Base-by-base conservation (phyloP, 2,329 filamentous ascomycete species). In the Colletotrichum caudatum region DNA sequence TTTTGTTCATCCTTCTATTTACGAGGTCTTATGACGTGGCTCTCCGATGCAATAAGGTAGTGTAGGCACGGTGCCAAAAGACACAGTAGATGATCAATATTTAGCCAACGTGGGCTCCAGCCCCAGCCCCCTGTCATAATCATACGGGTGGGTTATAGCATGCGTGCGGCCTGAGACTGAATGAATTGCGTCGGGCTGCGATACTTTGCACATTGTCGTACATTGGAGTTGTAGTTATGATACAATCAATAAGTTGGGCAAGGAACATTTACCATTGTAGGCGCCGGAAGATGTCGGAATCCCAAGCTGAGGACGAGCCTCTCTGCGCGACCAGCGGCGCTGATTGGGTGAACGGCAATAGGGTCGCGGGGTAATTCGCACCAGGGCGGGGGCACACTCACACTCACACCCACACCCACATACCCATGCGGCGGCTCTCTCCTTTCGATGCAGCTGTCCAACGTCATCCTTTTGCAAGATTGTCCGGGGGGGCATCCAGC, bases 401-500 rank as follows among this genome's bases (percentile, higher is more conserved):
- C 61, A 18, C 26, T 6, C 26, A 53, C 23, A 54, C 35, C 16
- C 20, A 5, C 33, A 23, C n/a, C n/a, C n/a, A 26, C 33, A 37
- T 7, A 26, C 33, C n/a, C 54, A 23, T 12, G 23, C 20, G 16
- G 66, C 66, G 71, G 71, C 71, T 73, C 73, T 74, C 48, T 37
- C 48, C 37, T 26, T 53, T 37, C 35, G 46, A 50, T 62, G 59
- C 66, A 69, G 62, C 61, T 61, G 29, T 58, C 58, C 46, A 66
- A 74, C 72, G 72, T 74, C 72, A 74, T 74, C 71, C 58, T 66
- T 65, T 58, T 62, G 56, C 68, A 58, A 71, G 35, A 58, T 71
- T 69, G 37, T 29, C 48, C 33, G 33, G 61, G 70, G 70, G 29
- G 29, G 2, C 29, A 29, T 46, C 63, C 50, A 62, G 59, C 54